Conservation (phyloP, 306 rosid species). For the Quercus wislizeni region DNA sequence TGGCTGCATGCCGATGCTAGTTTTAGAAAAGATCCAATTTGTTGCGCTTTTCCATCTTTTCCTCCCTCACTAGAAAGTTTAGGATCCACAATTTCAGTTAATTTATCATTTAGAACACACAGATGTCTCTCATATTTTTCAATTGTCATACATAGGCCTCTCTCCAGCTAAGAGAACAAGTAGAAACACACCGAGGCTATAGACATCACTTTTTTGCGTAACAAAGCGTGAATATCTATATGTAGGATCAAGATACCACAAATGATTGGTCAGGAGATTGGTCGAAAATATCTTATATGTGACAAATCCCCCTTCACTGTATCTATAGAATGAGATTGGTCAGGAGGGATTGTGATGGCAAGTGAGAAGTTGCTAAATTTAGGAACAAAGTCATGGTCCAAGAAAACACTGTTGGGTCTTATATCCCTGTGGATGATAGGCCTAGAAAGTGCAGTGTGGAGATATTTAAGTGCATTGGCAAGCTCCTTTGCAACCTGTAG, state of each 20-base stretch:
- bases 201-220: neutral
- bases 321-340: neutral
- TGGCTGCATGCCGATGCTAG: neutral
- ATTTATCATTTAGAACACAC: neutral
- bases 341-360: neutral
- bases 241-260: neutral
- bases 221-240: neutral
- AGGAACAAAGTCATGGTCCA: conserved; percentile 7
- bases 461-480: conserved; percentile 1
- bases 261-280: neutral
- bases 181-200: neutral
- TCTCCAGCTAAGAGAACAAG: neutral
- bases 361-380: neutral
- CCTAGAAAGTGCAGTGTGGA: neutral
- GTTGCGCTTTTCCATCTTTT: neutral
- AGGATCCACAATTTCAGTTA: neutral
- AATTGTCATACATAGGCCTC: no score
- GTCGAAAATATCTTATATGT: no score
- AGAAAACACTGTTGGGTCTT: neutral
- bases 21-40: neutral
- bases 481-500: neutral
- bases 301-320: neutral
- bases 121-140: no score
- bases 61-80: neutral
- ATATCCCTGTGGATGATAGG: neutral